phyloP scores from a whole-genome alignment of 2,329 filamentous ascomycete species.

The Cadophora sp. region DNA sequence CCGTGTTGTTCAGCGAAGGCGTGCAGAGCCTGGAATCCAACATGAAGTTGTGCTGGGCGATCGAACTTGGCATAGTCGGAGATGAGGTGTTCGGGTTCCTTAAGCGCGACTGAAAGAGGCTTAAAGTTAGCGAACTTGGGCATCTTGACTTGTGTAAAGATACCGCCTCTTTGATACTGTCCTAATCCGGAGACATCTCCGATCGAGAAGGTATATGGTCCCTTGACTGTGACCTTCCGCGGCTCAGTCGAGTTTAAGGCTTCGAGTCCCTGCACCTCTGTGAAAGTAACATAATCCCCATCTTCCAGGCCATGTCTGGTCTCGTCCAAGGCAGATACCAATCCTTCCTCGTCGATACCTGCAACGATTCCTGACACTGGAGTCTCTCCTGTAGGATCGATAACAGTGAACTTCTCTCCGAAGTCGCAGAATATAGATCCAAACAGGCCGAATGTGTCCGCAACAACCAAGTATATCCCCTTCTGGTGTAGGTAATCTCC shows the following conservation, averaged over 20 bases:
- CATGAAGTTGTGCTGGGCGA: conserved; percentile 87
- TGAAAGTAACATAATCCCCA: conserved; percentile 95
- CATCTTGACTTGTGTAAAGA: conserved; percentile 98
- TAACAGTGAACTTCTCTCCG: conserved; percentile 88
- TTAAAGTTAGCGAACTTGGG: conserved; percentile 93
- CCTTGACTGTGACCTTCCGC: conserved; percentile 91
- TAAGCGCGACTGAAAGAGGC: conserved; percentile 76
- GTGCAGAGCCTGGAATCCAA: conserved; percentile 92
- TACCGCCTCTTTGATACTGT: conserved; percentile 84
- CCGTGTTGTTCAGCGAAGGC: conserved; percentile 79
- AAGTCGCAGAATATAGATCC: conserved; percentile 98
- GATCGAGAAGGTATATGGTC: conserved; percentile 96
- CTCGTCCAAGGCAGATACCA: conserved; percentile 94
- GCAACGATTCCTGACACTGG: conserved; percentile 88
- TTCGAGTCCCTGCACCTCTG: conserved; percentile 92
- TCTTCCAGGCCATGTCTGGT: conserved; percentile 94
- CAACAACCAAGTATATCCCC: conserved; percentile 86
- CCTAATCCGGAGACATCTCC: conserved; percentile 89
- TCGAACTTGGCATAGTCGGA: conserved; percentile 99
- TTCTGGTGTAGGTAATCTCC: conserved; percentile 95
- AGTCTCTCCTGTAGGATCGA: conserved; percentile 90
- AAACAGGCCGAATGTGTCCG: conserved; percentile 92
- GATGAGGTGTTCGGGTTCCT: conserved; percentile 86
- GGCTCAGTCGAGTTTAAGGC: conserved; percentile 82
- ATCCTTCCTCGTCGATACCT: conserved; percentile 84